Conservation (phyloP, 2,329 filamentous ascomycete genomes). For the Fusarium ramigenum region DNA sequence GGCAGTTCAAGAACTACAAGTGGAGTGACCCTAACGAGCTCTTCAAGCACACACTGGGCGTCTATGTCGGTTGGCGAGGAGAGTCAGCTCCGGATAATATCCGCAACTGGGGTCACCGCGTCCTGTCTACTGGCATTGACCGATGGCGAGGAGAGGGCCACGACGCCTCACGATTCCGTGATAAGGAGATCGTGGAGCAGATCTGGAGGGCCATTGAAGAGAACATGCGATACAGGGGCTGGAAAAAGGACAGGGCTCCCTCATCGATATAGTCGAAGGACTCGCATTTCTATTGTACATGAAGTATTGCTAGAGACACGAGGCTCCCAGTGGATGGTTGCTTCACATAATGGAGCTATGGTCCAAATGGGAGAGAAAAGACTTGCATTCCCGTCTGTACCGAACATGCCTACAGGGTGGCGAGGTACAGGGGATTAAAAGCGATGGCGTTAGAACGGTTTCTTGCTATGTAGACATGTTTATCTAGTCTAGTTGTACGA, state of each 20-base stretch:
- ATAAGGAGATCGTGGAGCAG: constrained; percentile 90
- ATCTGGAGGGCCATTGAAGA: constrained; percentile 92
- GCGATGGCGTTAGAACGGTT: constrained; percentile 45
- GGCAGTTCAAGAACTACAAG: constrained; percentile 99
- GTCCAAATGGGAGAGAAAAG: background rate
- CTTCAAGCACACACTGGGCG: constrained; percentile 86
- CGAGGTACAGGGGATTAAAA: constrained; percentile 34
- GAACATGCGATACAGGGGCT: constrained; percentile 86
- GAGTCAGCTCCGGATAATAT: constrained; percentile 82
- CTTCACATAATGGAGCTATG: constrained; percentile 7
- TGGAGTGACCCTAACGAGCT: constrained; percentile 90
- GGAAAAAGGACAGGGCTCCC: constrained; percentile 77
- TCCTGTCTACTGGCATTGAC: constrained; percentile 82
- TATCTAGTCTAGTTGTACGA: constrained; percentile 18
- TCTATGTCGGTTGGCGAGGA: constrained; percentile 92
- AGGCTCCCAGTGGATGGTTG: background rate
- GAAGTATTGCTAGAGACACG: constrained; percentile 1
- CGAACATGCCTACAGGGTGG: constrained; percentile 25
- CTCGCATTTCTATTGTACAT: background rate
- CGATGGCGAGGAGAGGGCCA: constrained; percentile 73
- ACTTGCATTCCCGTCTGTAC: constrained; percentile 20
- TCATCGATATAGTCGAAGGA: constrained; percentile 53
- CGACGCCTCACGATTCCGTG: constrained; percentile 75
- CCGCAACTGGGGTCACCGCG: constrained; percentile 84
- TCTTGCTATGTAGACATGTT: constrained; percentile 33